Conservation (phyloP, 495 filamentous ascomycete species). For the Penicillium coprophilum region DNA sequence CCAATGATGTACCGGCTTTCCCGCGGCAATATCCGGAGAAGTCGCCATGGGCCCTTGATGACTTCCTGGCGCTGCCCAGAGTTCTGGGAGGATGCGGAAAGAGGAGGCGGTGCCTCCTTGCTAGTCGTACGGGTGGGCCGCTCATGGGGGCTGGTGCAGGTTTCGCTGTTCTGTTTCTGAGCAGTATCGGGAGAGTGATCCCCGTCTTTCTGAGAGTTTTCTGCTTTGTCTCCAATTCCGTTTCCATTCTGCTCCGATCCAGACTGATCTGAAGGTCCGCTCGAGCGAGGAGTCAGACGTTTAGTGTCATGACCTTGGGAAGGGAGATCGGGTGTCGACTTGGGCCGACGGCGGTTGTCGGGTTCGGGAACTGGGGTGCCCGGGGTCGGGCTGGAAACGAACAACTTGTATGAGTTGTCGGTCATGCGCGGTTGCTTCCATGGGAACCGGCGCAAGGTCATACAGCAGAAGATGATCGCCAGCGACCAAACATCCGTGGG, state of each 20-base stretch:
- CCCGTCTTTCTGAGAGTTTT: conserved; percentile 9
- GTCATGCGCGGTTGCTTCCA: conserved; percentile 93
- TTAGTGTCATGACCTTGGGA: conserved; percentile 31
- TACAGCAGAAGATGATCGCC: conserved; percentile 98
- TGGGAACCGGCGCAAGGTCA: conserved; percentile 92
- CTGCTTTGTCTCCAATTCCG: conserved; percentile 16
- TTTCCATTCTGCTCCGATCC: conserved; percentile 21
- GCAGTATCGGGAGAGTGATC: conserved; percentile 24
- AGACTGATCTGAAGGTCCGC: conserved; percentile 14
- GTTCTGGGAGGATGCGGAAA: conserved; percentile 27
- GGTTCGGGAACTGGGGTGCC: conserved; percentile 51
- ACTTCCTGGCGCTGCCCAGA: conserved; percentile 60
- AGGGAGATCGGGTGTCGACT: conserved; percentile 40
- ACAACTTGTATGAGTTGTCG: conserved; percentile 93
- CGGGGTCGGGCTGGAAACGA: conserved; percentile 69
- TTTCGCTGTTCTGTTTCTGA: conserved; percentile 30
- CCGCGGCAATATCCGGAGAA: conserved; percentile 86
- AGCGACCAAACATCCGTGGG: conserved; percentile 97
- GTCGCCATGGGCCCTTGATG: conserved; percentile 89
- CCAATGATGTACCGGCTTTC: conserved; percentile 88
- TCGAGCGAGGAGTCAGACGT: conserved; percentile 14
- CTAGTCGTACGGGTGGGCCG: conserved; percentile 45
- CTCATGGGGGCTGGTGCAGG: conserved; percentile 21
- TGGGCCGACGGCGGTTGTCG: conserved; percentile 41
- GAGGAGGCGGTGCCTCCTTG: conserved; percentile 50